Percentiles rank a stretch among this genome's conserved stretches.
Evolutionary conservation across 768 basidiomycete species (phyloP).

Genomic region (Russula compacta): DNA sequence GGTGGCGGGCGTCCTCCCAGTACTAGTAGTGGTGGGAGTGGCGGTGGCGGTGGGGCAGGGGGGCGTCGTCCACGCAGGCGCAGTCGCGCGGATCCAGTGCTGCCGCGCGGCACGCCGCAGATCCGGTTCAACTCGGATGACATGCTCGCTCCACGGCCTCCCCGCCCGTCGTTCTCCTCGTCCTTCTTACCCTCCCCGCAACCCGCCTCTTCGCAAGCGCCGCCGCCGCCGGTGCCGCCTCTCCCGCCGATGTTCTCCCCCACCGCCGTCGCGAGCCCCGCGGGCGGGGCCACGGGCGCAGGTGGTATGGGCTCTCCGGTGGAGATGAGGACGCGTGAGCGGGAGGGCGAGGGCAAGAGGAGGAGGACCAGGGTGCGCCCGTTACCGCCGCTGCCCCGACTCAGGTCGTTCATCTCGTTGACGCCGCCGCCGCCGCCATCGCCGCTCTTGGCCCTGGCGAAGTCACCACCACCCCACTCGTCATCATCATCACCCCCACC

Average conservation of each 20-base stretch:
- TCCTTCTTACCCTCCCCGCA: background rate
- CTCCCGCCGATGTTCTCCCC: background rate
- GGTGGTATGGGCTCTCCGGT: no score
- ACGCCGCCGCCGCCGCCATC: background rate
- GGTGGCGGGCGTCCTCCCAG: background rate
- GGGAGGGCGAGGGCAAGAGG: background rate
- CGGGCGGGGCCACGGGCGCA: no score
- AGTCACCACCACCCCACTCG: background rate
- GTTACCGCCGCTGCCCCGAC: background rate
- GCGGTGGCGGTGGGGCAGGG: background rate
- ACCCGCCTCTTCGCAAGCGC: background rate
- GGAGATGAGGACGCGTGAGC: no score
- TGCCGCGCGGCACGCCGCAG: background rate
- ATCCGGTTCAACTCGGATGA: slow-evolving; percentile 4
- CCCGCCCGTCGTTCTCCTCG: background rate
- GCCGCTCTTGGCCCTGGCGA: background rate
- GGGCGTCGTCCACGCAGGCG: background rate
- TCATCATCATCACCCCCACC: no score
- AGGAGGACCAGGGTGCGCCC: background rate
- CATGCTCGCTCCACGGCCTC: slow-evolving; percentile 1
- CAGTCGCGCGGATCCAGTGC: slow-evolving; percentile 8
- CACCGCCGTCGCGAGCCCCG: no score
- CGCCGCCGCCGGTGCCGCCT: background rate
- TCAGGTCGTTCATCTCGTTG: background rate
- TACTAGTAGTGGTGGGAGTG: background rate